phyloP scores from a whole-genome alignment of 345 rosid species.

The Gossypium australe region DNA sequence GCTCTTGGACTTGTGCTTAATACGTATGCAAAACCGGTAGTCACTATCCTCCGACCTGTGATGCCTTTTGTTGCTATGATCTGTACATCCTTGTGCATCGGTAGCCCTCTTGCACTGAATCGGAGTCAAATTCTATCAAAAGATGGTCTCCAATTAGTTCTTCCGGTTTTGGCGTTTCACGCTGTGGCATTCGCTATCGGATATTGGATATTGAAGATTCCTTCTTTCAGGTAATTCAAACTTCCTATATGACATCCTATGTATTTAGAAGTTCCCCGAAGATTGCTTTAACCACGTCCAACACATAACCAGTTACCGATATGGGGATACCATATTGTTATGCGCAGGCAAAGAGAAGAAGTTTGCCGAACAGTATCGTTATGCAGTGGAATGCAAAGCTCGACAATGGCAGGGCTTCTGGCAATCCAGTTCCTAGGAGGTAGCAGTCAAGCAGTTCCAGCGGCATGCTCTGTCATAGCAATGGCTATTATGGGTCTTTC shows the following conservation, averaged over 20 bases:
- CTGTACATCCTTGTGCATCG: constrained; percentile 82
- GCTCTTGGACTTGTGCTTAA: constrained; percentile 76
- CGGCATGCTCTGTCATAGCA: constrained; percentile 91
- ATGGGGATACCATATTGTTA: not conserved
- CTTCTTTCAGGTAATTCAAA: constrained; percentile 56
- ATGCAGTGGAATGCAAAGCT: constrained; percentile 96
- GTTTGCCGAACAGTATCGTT: constrained; percentile 77
- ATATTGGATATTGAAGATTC: constrained; percentile 78
- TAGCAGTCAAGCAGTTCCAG: constrained; percentile 82
- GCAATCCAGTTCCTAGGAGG: constrained; percentile 82
- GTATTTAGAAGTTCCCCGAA: not conserved
- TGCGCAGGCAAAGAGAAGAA: constrained; percentile 78
- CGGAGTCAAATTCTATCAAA: constrained; percentile 64
- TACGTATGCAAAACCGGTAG: constrained; percentile 84
- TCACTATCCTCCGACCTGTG: constrained; percentile 54
- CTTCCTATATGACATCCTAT: not conserved
- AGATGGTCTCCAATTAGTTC: constrained; percentile 60
- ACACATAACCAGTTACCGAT: not conserved
- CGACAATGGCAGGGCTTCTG: constrained; percentile 85
- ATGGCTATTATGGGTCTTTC: constrained; percentile 97
- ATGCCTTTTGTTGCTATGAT: constrained; percentile 95
- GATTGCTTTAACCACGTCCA: no score
- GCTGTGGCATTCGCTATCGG: constrained; percentile 65
- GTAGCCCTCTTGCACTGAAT: constrained; percentile 87
- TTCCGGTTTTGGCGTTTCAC: constrained; percentile 82